These are phyloP conservation scores for Bacterosira constricta DNA, from an alignment of 108 stramenopile genomes.

Conservation along the genomic window DNA sequence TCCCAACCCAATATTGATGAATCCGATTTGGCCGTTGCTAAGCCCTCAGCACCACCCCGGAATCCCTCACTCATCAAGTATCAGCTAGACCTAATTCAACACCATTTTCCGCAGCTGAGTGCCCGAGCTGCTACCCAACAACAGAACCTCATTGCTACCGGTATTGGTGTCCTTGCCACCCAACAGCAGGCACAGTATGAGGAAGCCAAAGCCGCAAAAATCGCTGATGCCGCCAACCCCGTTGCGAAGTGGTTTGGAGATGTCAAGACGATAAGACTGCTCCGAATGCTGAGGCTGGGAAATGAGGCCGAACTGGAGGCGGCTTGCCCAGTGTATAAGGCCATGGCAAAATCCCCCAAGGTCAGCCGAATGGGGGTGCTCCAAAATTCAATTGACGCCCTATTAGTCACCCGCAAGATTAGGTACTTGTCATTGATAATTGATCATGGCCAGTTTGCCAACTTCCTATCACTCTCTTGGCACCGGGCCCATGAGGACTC, in stretches of 20 bases:
- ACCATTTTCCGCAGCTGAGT: not conserved
- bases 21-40: not conserved
- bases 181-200: slow-evolving; percentile 20
- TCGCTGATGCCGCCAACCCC: not conserved
- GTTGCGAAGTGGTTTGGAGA: slow-evolving; percentile 11
- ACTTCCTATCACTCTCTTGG: slow-evolving; percentile 6
- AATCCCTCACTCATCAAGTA: slow-evolving; percentile 6
- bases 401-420: not conserved
- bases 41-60: not conserved
- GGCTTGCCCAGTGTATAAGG: not conserved
- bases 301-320: not conserved
- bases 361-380: not conserved
- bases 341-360: not conserved
- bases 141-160: not conserved
- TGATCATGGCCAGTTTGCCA: not conserved
- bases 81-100: not conserved
- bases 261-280: not conserved
- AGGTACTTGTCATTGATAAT: not conserved
- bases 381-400: not conserved
- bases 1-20: not conserved
- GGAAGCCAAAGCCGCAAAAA: not conserved
- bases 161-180: not conserved
- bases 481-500: not conserved
- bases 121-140: not conserved
- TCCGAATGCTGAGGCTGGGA: not conserved